Percentiles rank a stretch among this genome's conserved stretches.
phyloP scores from a whole-genome alignment of 768 basidiomycete species.

The Hygrophorus pudorinus region DNA sequence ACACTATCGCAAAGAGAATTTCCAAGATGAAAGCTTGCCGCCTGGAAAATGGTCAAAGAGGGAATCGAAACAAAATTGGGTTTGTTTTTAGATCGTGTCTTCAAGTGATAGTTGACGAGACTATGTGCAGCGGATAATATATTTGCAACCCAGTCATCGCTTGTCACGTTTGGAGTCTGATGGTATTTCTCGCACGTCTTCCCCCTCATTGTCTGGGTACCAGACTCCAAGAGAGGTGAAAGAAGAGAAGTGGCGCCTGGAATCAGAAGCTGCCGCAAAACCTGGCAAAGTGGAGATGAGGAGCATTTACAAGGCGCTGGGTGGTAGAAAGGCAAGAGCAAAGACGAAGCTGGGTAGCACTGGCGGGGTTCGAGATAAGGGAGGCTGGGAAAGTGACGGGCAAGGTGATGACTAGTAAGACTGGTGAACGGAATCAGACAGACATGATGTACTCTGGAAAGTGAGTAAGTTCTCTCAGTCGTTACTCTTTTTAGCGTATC shows the following conservation, averaged over 20 bases:
- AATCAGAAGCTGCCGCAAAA: slow-evolving; percentile 37
- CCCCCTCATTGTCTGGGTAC: slow-evolving; percentile 50
- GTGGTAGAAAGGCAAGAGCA: slow-evolving; percentile 67
- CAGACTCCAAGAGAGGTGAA: slow-evolving; percentile 72
- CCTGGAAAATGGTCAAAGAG: slow-evolving; percentile 86
- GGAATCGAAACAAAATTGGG: slow-evolving; percentile 94
- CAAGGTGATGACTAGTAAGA: background rate
- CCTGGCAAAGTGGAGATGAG: slow-evolving; percentile 83
- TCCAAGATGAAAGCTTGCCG: slow-evolving; percentile 70
- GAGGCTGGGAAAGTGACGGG: slow-evolving; percentile 47
- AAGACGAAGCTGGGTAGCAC: slow-evolving; percentile 69
- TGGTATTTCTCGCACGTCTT: slow-evolving; percentile 36
- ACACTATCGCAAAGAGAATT: slow-evolving; percentile 79
- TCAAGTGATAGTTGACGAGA: slow-evolving; percentile 6
- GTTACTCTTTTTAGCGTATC: too few relatives aligned
- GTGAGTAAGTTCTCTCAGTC: too few relatives aligned
- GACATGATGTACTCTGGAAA: too few relatives aligned
- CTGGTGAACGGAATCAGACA: too few relatives aligned
- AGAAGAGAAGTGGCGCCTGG: slow-evolving; percentile 64
- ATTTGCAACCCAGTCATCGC: slow-evolving; percentile 32
- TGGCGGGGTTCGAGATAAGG: slow-evolving; percentile 60
- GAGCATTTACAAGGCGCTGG: slow-evolving; percentile 84
- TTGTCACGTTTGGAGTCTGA: slow-evolving; percentile 23
- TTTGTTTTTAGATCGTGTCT: slow-evolving; percentile 19
- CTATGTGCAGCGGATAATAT: slow-evolving; percentile 39